Conservation (phyloP, 192 early-diverging fungal genomes). For the Chytriomyces confervae region DNA sequence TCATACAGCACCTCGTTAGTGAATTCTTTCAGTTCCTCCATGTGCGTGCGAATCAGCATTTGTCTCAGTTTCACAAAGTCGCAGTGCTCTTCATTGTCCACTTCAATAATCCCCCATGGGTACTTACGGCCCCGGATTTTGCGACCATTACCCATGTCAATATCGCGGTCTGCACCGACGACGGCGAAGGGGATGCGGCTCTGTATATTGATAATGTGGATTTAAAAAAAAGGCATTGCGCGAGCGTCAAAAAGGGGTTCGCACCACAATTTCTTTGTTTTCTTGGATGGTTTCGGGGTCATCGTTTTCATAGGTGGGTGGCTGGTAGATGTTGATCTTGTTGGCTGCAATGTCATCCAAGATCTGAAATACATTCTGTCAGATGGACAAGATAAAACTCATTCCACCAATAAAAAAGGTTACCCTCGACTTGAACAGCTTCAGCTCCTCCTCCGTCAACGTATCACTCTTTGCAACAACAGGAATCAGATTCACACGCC, state of each 20-base stretch:
- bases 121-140: constrained; percentile 66
- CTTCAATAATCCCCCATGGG: constrained; percentile 68
- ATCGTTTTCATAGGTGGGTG: constrained; percentile 90
- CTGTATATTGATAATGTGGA: constrained; percentile 29
- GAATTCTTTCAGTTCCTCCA: constrained; percentile 68
- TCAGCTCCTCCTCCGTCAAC: constrained; percentile 88
- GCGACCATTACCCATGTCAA: constrained; percentile 55
- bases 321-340: constrained; percentile 95
- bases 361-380: constrained; percentile 50
- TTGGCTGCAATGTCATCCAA: constrained; percentile 95
- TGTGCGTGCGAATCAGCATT: constrained; percentile 81
- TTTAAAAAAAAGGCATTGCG: background rate
- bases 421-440: constrained; percentile 81
- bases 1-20: constrained; percentile 70
- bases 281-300: constrained; percentile 97
- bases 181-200: constrained; percentile 65
- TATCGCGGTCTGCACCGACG: constrained; percentile 64
- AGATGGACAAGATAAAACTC: background rate
- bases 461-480: constrained; percentile 99
- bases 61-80: constrained; percentile 67
- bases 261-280: constrained; percentile 89
- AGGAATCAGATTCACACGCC: constrained; percentile 96
- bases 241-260: background rate
- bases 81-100: constrained; percentile 69
- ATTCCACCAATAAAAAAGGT: background rate